Percentiles rank a stretch among this genome's conserved stretches.
These are phyloP conservation scores for Trypanosoma cruzi DNA, from an alignment of 208 protist species.

Conservation along the genomic window DNA sequence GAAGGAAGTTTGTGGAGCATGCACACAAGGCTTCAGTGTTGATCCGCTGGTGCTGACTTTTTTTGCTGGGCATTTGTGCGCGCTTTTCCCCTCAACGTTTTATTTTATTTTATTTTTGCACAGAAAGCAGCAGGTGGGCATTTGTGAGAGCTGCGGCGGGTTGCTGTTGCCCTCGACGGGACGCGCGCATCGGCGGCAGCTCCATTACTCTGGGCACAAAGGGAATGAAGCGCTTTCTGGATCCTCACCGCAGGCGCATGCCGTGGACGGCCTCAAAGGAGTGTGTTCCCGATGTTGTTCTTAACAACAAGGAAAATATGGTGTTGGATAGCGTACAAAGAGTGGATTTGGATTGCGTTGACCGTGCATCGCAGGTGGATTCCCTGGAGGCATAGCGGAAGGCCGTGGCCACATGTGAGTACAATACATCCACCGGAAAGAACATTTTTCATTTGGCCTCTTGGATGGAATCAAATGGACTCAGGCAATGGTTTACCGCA, in stretches of 20 bases:
- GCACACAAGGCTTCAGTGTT: too few relatives aligned
- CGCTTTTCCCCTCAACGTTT: neutral
- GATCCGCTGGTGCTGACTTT: too few relatives aligned
- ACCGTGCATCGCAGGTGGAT: constrained; percentile 77
- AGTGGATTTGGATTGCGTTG: constrained; percentile 78
- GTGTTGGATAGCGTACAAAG: constrained; percentile 81
- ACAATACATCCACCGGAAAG: too few relatives aligned
- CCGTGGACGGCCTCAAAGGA: too few relatives aligned
- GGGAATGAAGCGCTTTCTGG: constrained; percentile 61
- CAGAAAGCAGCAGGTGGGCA: neutral
- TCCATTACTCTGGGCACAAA: constrained; percentile 89
- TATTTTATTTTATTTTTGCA: neutral
- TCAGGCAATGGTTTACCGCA: too few relatives aligned
- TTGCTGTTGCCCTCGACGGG: constrained; percentile 42
- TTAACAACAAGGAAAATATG: constrained; percentile 80
- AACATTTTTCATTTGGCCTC: too few relatives aligned
- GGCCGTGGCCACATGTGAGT: too few relatives aligned
- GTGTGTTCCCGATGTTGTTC: too few relatives aligned
- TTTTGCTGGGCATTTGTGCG: too few relatives aligned
- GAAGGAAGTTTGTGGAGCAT: too few relatives aligned
- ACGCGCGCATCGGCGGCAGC: constrained; percentile 80
- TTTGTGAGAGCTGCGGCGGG: constrained; percentile 36
- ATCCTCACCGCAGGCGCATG: too few relatives aligned
- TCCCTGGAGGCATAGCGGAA: constrained; percentile 86
- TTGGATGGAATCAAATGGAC: too few relatives aligned